phyloP scores from a whole-genome alignment of 108 stramenopile genomes.

The Asterionellopsis glacialis region DNA sequence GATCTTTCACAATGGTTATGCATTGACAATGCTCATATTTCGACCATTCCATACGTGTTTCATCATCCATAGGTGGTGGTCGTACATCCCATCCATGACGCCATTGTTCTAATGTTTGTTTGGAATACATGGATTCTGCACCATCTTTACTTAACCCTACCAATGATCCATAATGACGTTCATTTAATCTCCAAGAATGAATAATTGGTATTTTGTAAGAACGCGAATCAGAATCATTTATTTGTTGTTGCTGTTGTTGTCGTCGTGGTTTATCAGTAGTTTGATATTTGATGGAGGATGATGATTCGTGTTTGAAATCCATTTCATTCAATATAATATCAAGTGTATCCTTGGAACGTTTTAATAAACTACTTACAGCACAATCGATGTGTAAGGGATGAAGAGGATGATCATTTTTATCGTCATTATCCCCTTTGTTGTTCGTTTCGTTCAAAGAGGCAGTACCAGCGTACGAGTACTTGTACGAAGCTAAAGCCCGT shows the following conservation, averaged over 20 bases:
- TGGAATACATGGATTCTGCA: conserved; percentile 47
- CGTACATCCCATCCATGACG: conserved; percentile 74
- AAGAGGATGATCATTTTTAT: no score
- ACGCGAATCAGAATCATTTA: no score
- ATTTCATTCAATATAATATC: conserved; percentile 86
- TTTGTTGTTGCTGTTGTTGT: no score
- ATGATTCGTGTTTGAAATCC: conserved; percentile 60
- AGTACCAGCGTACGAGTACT: conserved; percentile 77
- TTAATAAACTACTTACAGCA: conserved; percentile 79
- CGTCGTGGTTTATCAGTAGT: no score
- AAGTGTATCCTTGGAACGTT: conserved; percentile 82
- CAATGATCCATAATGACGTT: conserved; percentile 89
- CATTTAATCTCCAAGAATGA: conserved; percentile 91
- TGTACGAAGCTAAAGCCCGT: conserved; percentile 42
- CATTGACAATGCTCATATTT: no score
- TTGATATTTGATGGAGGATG: no score
- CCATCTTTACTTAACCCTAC: conserved; percentile 82
- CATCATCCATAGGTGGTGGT: conserved; percentile 69
- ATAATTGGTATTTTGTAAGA: conserved; percentile 65
- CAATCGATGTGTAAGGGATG: conserved; percentile 37
- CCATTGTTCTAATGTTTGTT: conserved; percentile 87
- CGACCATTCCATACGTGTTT: no score
- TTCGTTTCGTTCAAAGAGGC: no score
- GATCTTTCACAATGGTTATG: no score
- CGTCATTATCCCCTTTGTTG: no score